These are phyloP conservation scores for Huiozyma naganishii DNA, from an alignment of 805 yeast species.

Conservation along the genomic window DNA sequence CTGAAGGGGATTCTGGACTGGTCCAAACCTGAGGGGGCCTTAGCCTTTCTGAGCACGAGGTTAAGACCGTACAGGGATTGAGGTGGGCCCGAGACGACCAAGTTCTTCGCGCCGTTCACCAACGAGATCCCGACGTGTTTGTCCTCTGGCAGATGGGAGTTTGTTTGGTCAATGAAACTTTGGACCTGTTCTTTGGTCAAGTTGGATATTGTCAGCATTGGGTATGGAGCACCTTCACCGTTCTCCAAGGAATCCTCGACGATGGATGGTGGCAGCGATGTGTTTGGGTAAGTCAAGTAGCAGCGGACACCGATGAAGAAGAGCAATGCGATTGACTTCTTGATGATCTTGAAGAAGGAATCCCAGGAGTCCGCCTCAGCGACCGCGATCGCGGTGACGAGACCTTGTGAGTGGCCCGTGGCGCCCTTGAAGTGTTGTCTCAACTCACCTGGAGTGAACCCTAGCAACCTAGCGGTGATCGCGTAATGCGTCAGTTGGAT, in stretches of 20 bases:
- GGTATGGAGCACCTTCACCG: slow-evolving; percentile 94
- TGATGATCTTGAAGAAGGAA: slow-evolving; percentile 57
- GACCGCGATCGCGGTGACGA: slow-evolving; percentile 86
- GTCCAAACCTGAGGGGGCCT: slow-evolving; percentile 88
- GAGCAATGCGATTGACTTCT: slow-evolving; percentile 72
- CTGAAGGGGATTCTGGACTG: slow-evolving; percentile 91
- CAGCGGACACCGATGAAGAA: slow-evolving; percentile 93
- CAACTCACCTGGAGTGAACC: slow-evolving; percentile 82
- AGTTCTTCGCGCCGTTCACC: slow-evolving; percentile 89
- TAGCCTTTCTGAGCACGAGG: slow-evolving; percentile 81
- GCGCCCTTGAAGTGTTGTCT: slow-evolving; percentile 59
- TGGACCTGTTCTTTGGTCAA: slow-evolving; percentile 73
- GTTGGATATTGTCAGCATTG: slow-evolving; percentile 93
- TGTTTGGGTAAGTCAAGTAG: slow-evolving; percentile 81
- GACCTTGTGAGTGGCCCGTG: slow-evolving; percentile 86
- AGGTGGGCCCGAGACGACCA: slow-evolving; percentile 96
- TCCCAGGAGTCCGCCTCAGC: slow-evolving; percentile 80
- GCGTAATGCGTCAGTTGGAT: slow-evolving; percentile 92
- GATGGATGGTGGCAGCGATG: slow-evolving; percentile 87
- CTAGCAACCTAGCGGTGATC: slow-evolving; percentile 73
- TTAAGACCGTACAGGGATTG: slow-evolving; percentile 94
- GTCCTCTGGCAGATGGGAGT: slow-evolving; percentile 84
- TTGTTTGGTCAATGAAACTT: slow-evolving; percentile 70
- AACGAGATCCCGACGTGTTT: slow-evolving; percentile 86
- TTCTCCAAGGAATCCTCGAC: slow-evolving; percentile 85